phyloP scores from a whole-genome alignment of 2,329 filamentous ascomycete genomes.

The Trichophyton equinum region DNA sequence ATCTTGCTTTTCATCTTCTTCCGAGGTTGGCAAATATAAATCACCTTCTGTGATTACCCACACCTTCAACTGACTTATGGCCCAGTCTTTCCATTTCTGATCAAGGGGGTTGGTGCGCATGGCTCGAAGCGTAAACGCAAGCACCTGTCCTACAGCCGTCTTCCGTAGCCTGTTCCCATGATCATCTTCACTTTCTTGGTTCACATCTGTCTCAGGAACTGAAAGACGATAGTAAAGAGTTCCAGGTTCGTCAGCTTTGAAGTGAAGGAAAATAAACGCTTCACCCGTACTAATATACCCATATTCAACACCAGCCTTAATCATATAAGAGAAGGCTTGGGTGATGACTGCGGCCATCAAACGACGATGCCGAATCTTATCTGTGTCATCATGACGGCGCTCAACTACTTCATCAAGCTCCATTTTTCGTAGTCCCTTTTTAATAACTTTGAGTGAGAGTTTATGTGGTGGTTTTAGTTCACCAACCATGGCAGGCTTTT shows the following conservation, averaged over 20 bases:
- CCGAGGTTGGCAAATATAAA: not conserved
- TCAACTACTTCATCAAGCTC: slow-evolving; percentile 31
- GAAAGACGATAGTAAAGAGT: slow-evolving; percentile 24
- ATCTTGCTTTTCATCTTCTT: slow-evolving; percentile 6
- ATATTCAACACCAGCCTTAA: slow-evolving; percentile 35
- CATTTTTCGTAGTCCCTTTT: slow-evolving; percentile 31
- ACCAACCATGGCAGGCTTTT: slow-evolving; percentile 20
- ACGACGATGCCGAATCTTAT: slow-evolving; percentile 27
- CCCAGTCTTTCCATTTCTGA: slow-evolving; percentile 15
- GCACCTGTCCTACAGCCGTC: slow-evolving; percentile 23
- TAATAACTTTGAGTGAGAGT: slow-evolving; percentile 32
- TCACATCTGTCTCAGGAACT: slow-evolving; percentile 22
- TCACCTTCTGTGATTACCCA: slow-evolving; percentile 19
- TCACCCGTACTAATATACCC: slow-evolving; percentile 34
- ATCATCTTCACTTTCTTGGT: slow-evolving; percentile 5
- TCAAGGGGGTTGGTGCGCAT: slow-evolving; percentile 13
- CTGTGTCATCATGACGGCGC: slow-evolving; percentile 21
- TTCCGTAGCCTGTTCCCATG: slow-evolving; percentile 18
- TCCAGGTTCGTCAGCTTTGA: slow-evolving; percentile 20
- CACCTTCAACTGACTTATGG: slow-evolving; percentile 11
- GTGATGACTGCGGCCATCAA: slow-evolving; percentile 34
- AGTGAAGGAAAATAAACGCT: slow-evolving; percentile 34
- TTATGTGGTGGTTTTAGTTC: slow-evolving; percentile 41
- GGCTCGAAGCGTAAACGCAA: slow-evolving; percentile 22
- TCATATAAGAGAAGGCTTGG: slow-evolving; percentile 41